Conservation (phyloP, 768 basidiomycete species). For the Tricholoma flavovirens region DNA sequence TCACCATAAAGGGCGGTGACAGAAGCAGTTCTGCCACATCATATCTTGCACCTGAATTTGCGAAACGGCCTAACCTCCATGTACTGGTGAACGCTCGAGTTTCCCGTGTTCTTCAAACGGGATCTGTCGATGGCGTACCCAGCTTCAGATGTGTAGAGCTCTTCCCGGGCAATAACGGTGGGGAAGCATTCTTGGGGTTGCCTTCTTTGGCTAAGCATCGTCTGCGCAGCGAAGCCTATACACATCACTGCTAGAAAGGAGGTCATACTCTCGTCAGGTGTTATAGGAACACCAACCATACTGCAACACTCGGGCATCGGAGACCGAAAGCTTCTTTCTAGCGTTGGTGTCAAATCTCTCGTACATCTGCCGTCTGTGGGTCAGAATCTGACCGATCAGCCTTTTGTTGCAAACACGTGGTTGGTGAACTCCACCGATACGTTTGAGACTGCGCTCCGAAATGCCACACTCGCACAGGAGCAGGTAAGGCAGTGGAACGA, state of each 20-base stretch:
- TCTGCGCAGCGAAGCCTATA: slow-evolving; percentile 3
- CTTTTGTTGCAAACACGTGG: slow-evolving; percentile 23
- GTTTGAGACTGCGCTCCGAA: slow-evolving; percentile 19
- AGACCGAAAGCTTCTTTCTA: slow-evolving; percentile 10
- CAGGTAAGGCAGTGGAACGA: slow-evolving; percentile 17
- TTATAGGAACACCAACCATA: slow-evolving; percentile 25
- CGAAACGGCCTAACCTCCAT: slow-evolving; percentile 21
- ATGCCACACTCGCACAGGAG: slow-evolving; percentile 12
- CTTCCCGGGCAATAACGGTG: not conserved
- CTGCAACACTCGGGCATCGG: slow-evolving; percentile 28
- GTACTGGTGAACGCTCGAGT: slow-evolving; percentile 21
- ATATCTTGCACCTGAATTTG: slow-evolving; percentile 16
- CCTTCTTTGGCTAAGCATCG: not conserved
- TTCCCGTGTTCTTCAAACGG: slow-evolving; percentile 16
- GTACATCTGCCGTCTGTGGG: slow-evolving; percentile 26
- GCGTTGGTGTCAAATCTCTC: slow-evolving; percentile 17
- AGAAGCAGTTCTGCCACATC: slow-evolving; percentile 17
- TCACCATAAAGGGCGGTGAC: slow-evolving; percentile 10
- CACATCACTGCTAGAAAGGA: slow-evolving; percentile 24
- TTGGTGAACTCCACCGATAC: slow-evolving; percentile 22
- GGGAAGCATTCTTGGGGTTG: not conserved
- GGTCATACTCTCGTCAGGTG: slow-evolving; percentile 28
- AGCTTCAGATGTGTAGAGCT: not conserved
- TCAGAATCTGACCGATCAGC: slow-evolving; percentile 26
- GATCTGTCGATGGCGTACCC: not conserved